Conservation (phyloP, 768 basidiomycete species). For the Phylloporus arenicola region DNA sequence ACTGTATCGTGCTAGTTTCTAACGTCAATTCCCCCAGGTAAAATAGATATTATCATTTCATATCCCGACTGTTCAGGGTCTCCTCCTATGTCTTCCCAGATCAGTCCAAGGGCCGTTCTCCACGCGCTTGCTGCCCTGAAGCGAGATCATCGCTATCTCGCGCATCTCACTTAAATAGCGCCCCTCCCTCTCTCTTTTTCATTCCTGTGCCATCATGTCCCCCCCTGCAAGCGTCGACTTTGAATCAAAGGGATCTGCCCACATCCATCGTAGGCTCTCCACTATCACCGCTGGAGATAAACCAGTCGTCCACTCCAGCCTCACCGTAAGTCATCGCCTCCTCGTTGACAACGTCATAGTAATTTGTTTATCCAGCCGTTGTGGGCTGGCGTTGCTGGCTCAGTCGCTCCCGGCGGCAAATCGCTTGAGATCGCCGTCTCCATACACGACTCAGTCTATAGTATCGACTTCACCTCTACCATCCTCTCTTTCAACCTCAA, state of each 20-base stretch:
- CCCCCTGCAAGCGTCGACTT: conserved; percentile 41
- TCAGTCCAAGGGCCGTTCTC: conserved; percentile 2
- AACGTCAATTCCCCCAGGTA: no score
- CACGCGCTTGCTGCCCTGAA: conserved; percentile 1
- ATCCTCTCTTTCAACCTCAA: conserved; percentile 47
- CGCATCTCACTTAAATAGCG: conserved; percentile 30
- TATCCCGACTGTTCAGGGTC: conserved; percentile 24
- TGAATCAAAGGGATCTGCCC: conserved; percentile 57
- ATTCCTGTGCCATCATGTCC: conserved; percentile 42
- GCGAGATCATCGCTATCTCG: conserved; percentile 5
- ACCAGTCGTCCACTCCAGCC: conserved; percentile 56
- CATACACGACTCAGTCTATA: conserved; percentile 81
- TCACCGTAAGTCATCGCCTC: conserved; percentile 48
- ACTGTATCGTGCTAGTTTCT: no score
- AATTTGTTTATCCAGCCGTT: conserved; percentile 53
- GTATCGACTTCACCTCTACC: conserved; percentile 67
- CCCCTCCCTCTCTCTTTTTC: conserved; percentile 16
- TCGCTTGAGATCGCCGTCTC: conserved; percentile 71
- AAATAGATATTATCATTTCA: conserved; percentile 2
- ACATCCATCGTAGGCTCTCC: conserved; percentile 64
- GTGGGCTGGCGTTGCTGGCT: conserved; percentile 81
- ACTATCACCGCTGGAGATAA: conserved; percentile 42
- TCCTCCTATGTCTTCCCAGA: conserved; percentile 2
- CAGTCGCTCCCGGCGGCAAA: conserved; percentile 51
- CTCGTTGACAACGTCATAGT: conserved; percentile 1